phyloP scores from a whole-genome alignment of 768 basidiomycete genomes.

The Tylopilus vinaceipallidus region DNA sequence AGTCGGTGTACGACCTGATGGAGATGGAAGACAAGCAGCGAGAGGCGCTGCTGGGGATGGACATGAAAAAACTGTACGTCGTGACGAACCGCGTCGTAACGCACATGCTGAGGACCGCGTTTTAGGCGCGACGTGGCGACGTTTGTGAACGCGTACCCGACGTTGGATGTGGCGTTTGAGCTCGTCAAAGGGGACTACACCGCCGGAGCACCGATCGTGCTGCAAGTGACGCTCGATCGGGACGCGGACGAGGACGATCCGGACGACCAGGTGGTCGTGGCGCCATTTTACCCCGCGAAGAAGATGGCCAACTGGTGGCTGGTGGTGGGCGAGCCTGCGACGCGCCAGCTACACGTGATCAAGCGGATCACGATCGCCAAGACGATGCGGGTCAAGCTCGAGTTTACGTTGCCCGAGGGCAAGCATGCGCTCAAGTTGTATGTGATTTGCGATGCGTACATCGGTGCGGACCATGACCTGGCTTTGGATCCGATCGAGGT shows the following conservation, averaged over 20 bases:
- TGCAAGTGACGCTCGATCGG: constrained; percentile 77
- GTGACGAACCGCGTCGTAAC: background rate
- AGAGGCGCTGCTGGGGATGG: constrained; percentile 80
- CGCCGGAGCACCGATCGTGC: constrained; percentile 78
- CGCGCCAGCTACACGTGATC: constrained; percentile 77
- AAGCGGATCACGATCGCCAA: constrained; percentile 83
- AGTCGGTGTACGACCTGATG: constrained; percentile 96
- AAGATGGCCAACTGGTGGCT: constrained; percentile 99
- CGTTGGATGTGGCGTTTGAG: constrained; percentile 86
- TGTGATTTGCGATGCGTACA: constrained; percentile 90
- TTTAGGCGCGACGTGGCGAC: constrained; percentile 88
- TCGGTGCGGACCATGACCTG: constrained; percentile 92
- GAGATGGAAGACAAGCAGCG: constrained; percentile 95
- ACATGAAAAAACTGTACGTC: constrained; percentile 79
- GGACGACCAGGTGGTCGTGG: constrained; percentile 82
- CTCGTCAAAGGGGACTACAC: constrained; percentile 87
- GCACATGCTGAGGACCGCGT: background rate
- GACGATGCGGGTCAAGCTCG: constrained; percentile 78
- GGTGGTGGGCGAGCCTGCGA: constrained; percentile 81
- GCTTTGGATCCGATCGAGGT: constrained; percentile 80
- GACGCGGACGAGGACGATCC: constrained; percentile 79
- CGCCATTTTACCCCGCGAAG: constrained; percentile 86
- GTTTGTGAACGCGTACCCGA: constrained; percentile 96
- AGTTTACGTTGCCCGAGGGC: constrained; percentile 86
- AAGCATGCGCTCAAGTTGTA: constrained; percentile 79